Evolutionary conservation across 257 asterid species (phyloP).

Genomic region (Capsicum pubescens): DNA sequence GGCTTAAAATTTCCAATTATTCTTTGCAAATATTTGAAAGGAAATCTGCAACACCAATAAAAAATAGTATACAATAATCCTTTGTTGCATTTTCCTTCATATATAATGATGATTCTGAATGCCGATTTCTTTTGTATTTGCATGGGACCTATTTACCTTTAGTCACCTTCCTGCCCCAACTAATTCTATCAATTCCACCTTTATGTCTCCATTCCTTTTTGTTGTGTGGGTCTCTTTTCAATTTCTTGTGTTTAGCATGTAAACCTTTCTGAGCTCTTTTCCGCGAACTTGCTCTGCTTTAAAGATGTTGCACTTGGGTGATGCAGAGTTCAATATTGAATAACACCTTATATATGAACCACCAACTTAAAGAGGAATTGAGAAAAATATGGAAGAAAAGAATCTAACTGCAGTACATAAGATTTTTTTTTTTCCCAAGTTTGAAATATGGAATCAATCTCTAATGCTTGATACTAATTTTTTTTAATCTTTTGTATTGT

Average conservation of each 20-base stretch:
- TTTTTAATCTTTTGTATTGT: too few relatives aligned
- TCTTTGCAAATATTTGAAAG: background rate
- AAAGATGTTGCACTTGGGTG: too few relatives aligned
- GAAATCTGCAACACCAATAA: background rate
- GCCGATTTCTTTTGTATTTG: background rate
- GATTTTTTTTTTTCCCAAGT: too few relatives aligned
- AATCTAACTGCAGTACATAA: too few relatives aligned
- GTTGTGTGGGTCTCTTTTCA: background rate
- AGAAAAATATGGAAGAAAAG: too few relatives aligned
- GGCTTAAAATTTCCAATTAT: background rate
- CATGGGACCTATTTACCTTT: background rate
- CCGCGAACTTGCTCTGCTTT: too few relatives aligned
- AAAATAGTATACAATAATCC: background rate
- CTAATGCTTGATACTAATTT: too few relatives aligned
- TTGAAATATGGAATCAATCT: too few relatives aligned
- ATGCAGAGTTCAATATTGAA: too few relatives aligned
- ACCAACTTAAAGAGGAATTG: too few relatives aligned
- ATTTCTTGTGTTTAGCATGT: background rate
- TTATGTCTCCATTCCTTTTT: background rate
- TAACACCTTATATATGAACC: too few relatives aligned
- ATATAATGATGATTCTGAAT: background rate
- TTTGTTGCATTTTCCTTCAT: background rate
- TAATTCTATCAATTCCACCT: background rate
- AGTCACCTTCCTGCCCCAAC: slow-evolving; percentile 4
- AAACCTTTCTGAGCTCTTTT: background rate